Base-by-base conservation (phyloP, 495 filamentous ascomycete genomes). In the Cairneyella variabilis region DNA sequence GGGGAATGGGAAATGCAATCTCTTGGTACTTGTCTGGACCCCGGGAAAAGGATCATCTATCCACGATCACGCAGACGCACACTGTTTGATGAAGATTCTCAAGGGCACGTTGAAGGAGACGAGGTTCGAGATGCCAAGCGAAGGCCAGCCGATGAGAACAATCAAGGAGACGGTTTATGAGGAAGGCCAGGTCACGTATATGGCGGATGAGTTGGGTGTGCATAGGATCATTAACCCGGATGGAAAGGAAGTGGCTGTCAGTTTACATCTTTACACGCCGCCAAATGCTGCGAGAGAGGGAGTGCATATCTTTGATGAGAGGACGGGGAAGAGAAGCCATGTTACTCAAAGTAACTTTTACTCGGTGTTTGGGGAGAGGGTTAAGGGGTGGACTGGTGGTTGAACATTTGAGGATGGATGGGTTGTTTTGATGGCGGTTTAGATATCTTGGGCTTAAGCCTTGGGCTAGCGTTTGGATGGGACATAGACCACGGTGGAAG, bases 21-120 rank as follows among this genome's bases (percentile, higher is more conserved):
- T 97, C 56, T 78, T 96, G 43, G 83, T 97, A 22, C 77, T 97
- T 9, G 91, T 96, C 21, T 96, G 91, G 91, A 84, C 78, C 9
- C 91, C 91, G 14, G 87, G 88, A n/a, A 89, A 88, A 68, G 83
- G 83, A 18, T 90, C 83, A 59, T 80, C 81, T 2, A 86, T 96
- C 55, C 91, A 97, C 66, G 91, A 96, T 63, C 89, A 93, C 66
- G 86, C 86, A 58, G 83, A 88, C 60, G 85, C 89, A 16, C 87
- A 91, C 61, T 91, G 89, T 65, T 52, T 80, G 37, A 79, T 80
- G 76, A 80, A 76, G 64, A 70, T 96, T 56, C 78, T 96, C 28
- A 83, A 83, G 57, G 91, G 91, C 23, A 75, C 74, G 32, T 74
- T 97, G 41, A 83, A 79, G 59, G 91, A 97, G 71, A 90, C 87